These are phyloP conservation scores for Polygonum maritimum DNA, from an alignment of 148 eudicot species.

Conservation along the genomic window DNA sequence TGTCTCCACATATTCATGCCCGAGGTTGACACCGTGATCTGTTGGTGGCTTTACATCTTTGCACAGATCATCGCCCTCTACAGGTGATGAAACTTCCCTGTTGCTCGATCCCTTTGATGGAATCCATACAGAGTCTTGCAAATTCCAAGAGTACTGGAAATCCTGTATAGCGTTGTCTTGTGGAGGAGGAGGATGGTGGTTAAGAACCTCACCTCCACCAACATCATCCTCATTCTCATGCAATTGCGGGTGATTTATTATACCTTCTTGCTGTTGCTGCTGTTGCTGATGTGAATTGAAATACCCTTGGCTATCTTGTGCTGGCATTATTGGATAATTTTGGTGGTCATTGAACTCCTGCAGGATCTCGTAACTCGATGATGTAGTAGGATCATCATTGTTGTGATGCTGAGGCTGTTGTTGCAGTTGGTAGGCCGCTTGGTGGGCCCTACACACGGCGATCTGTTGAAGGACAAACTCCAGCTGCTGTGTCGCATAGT, in stretches of 20 bases:
- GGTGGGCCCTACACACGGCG: conserved; percentile 38
- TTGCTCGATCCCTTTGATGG: conserved; percentile 17
- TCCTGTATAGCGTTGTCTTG: conserved; percentile 10
- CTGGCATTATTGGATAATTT: background rate
- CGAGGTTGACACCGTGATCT: background rate
- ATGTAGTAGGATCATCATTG: background rate
- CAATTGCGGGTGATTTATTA: background rate
- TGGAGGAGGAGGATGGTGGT: background rate
- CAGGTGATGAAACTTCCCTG: conserved; percentile 6
- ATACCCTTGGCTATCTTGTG: background rate
- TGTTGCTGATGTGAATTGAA: background rate
- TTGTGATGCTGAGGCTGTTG: conserved; percentile 2
- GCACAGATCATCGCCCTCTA: background rate
- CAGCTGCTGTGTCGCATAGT: conserved; percentile 36
- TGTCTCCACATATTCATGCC: conserved; percentile 2
- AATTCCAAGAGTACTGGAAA: conserved; percentile 27
- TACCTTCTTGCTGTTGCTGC: background rate
- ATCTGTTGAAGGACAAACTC: conserved; percentile 55
- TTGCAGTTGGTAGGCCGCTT: conserved; percentile 12
- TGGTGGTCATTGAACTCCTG: conserved; percentile 2
- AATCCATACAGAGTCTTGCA: conserved; percentile 23
- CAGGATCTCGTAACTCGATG: conserved; percentile 4
- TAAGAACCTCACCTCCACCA: conserved; percentile 1
- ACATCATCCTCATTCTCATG: conserved; percentile 1
- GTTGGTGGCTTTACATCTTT: background rate